Evolutionary conservation across 2,329 filamentous ascomycete species (phyloP).

Genomic region (Zymoseptoria crescenta): DNA sequence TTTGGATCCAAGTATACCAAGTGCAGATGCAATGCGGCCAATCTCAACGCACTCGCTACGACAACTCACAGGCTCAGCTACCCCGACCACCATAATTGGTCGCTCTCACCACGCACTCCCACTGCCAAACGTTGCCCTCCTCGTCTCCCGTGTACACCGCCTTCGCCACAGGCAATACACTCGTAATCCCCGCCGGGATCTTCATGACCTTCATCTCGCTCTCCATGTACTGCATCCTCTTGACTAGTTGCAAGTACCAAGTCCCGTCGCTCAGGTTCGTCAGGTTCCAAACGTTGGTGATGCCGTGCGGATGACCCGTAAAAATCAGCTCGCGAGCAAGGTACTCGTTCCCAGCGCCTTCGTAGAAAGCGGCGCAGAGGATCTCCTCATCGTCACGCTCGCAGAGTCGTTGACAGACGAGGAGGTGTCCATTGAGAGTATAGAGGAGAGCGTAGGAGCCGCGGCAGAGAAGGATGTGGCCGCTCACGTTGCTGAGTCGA

Average conservation of each 20-base stretch:
- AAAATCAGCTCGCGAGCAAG: conserved; percentile 78
- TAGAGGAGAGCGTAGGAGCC: conserved; percentile 69
- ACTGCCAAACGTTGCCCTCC: conserved; percentile 63
- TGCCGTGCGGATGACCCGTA: conserved; percentile 75
- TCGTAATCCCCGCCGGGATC: conserved; percentile 67
- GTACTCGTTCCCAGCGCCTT: conserved; percentile 86
- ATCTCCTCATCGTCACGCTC: conserved; percentile 59
- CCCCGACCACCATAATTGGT: conserved; percentile 12
- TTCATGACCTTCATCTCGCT: conserved; percentile 57
- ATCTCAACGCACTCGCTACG: neutral
- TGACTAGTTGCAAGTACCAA: conserved; percentile 72
- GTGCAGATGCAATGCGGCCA: neutral
- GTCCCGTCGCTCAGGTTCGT: conserved; percentile 48
- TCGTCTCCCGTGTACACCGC: conserved; percentile 92
- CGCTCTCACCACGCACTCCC: conserved; percentile 28
- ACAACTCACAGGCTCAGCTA: conserved; percentile 3
- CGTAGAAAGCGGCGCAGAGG: conserved; percentile 81
- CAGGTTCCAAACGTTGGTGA: conserved; percentile 67
- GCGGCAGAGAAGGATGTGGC: conserved; percentile 79
- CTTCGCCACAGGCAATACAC: conserved; percentile 73
- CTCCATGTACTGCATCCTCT: conserved; percentile 74
- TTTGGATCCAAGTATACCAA: neutral
- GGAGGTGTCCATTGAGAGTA: conserved; percentile 75
- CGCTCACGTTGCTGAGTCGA: conserved; percentile 80
- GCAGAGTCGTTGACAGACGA: conserved; percentile 77